phyloP scores from a whole-genome alignment of 352 stramenopile genomes.

The Phytopythium montanum region DNA sequence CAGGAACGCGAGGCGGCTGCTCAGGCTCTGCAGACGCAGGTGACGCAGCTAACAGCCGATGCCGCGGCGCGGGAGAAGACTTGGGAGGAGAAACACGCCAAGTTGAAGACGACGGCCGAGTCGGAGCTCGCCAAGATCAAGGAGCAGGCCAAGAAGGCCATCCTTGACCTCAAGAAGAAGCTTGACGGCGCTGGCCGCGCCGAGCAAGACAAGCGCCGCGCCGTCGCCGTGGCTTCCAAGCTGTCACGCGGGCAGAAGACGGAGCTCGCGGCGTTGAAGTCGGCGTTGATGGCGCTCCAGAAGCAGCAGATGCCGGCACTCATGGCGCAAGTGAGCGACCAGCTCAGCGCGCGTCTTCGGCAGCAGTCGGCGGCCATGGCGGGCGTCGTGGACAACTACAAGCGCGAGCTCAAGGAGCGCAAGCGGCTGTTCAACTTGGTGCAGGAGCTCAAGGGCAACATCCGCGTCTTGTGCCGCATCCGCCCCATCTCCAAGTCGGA shows the following conservation, averaged over 20 bases:
- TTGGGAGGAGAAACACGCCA: slow-evolving; percentile 66
- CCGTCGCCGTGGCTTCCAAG: slow-evolving; percentile 29
- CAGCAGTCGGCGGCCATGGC: slow-evolving; percentile 78
- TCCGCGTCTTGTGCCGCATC: slow-evolving; percentile 96
- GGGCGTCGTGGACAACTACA: slow-evolving; percentile 88
- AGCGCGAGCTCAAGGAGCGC: slow-evolving; percentile 84
- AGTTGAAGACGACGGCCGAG: slow-evolving; percentile 76
- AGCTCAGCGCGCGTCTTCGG: slow-evolving; percentile 65
- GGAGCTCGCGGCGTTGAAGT: slow-evolving; percentile 46
- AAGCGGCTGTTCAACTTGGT: slow-evolving; percentile 95
- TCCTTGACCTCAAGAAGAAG: slow-evolving; percentile 78
- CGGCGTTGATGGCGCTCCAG: slow-evolving; percentile 36
- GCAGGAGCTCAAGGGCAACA: slow-evolving; percentile 96
- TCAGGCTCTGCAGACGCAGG: slow-evolving; percentile 29
- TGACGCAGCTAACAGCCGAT: slow-evolving; percentile 52
- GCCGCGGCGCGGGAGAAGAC: slow-evolving; percentile 39
- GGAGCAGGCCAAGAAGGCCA: slow-evolving; percentile 85
- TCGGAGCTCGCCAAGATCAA: slow-evolving; percentile 80
- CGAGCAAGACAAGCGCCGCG: slow-evolving; percentile 52
- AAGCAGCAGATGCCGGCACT: slow-evolving; percentile 57
- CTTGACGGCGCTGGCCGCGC: slow-evolving; percentile 57
- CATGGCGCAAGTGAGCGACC: slow-evolving; percentile 67
- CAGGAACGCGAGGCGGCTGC: slow-evolving; percentile 32
- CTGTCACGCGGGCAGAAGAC: slow-evolving; percentile 58
- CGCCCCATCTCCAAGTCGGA: slow-evolving; percentile 89